Base-by-base conservation (phyloP, 2,329 filamentous ascomycete species). In the Paecilomyces fulvus region DNA sequence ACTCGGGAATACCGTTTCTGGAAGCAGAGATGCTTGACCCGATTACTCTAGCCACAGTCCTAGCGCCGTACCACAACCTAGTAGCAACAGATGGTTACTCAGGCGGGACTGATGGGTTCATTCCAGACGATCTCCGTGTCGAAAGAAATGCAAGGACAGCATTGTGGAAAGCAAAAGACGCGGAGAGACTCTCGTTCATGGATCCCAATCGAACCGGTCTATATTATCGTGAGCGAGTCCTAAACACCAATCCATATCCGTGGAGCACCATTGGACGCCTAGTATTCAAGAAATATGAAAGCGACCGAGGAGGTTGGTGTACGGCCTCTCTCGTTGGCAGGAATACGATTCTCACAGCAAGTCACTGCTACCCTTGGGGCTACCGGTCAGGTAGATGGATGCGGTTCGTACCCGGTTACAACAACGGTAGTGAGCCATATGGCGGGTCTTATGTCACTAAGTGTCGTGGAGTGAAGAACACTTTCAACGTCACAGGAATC, bases 301-400 rank as follows among this genome's bases (percentile, higher is more conserved):
- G 55, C 3, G 61, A 64, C 20, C 57, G 51, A 37, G 62, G 61
- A 9, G 62, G 62, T 25, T 64, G 62, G 62, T 64, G 62, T 46
- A 64, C 61, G 6, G 62, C 61, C 2, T 58, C 62, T 7, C 51
- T 64, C 2, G 61, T 64, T 20, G 62, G 62, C 28, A 59, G 58
- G 37, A 60, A 63, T 33, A 56, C 61, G 46, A 48, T 64, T 21
- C 61, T 64, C 50, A 64, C 62, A 14, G 62, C 62, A 10, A 64
- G 62, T 53, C 62, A 64, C 51, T 64, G 62, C 46, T 64, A 62
- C 52, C 62, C 62, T 12, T 64, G 61, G 62, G 59, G 59, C 17
- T 61, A 62, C 28, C 53, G 58, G 14, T 28, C 55, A 25, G 49
- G 53, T 23, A 57, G 61, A 51, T 64, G 61, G 62, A 64, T 64